These are phyloP conservation scores for Parathielavia appendiculata DNA, from an alignment of 495 filamentous ascomycete genomes.

Conservation along the genomic window DNA sequence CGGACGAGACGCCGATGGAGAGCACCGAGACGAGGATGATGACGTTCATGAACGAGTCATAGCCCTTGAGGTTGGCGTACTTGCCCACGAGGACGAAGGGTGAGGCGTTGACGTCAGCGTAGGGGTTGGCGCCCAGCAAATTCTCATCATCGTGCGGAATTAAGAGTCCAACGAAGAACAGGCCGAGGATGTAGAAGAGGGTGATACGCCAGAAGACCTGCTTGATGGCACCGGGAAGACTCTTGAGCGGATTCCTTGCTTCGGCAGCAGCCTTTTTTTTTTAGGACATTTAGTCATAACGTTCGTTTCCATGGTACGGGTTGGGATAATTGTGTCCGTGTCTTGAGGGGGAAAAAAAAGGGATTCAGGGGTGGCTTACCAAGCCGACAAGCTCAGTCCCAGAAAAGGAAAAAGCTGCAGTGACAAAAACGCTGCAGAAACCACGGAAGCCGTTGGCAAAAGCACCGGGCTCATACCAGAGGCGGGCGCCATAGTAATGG, in stretches of 20 bases:
- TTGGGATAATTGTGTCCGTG: no score
- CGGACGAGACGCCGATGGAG: conserved; percentile 60
- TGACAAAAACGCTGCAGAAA: conserved; percentile 69
- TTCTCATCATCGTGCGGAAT: conserved; percentile 52
- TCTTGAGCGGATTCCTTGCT: conserved; percentile 57
- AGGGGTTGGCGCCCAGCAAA: conserved; percentile 51
- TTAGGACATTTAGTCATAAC: no score
- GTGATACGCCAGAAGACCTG: conserved; percentile 72
- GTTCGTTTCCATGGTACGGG: no score
- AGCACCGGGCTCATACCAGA: conserved; percentile 66
- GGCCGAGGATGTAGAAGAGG: conserved; percentile 67
- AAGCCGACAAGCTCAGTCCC: conserved; percentile 71
- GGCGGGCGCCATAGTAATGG: conserved; percentile 55
- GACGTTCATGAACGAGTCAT: conserved; percentile 69
- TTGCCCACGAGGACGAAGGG: conserved; percentile 70
- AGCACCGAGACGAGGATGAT: conserved; percentile 68
- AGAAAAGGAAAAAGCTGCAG: conserved; percentile 66
- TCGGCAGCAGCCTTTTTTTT: conserved; percentile 53
- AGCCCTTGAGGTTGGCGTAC: conserved; percentile 59
- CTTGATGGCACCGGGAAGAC: conserved; percentile 62
- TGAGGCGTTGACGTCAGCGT: conserved; percentile 54
- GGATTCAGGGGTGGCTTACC: conserved; percentile 27
- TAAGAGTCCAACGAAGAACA: conserved; percentile 69
- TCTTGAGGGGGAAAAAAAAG: no score
- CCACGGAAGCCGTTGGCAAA: conserved; percentile 67